phyloP scores from a whole-genome alignment of 768 basidiomycete species.

The Leccinum imitatum region DNA sequence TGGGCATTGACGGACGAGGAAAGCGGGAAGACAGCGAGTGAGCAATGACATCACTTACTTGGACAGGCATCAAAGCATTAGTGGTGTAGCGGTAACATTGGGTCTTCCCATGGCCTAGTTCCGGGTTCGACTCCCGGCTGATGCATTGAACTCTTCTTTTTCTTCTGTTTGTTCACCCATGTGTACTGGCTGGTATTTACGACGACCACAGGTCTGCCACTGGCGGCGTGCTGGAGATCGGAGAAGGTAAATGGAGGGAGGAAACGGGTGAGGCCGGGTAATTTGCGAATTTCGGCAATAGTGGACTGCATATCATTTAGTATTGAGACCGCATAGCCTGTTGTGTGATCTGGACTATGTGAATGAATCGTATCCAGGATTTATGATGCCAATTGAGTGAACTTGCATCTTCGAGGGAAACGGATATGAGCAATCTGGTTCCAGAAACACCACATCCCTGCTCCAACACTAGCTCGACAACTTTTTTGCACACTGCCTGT shows the following conservation, averaged over 20 bases:
- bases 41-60: no score
- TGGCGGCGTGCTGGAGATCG: neutral
- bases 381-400: neutral
- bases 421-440: neutral
- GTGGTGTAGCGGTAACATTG: conserved; percentile 87
- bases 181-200: no score
- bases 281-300: neutral
- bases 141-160: conserved; percentile 34
- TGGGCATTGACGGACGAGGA: no score
- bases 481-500: no score
- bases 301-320: neutral
- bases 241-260: neutral
- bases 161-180: no score
- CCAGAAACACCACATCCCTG: no score
- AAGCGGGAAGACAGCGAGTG: no score
- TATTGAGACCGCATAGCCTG: neutral
- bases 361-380: neutral
- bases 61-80: conserved; percentile 20
- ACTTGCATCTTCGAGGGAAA: neutral
- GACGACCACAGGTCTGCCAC: neutral
- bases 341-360: neutral
- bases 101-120: conserved; percentile 77
- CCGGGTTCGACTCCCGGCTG: conserved; percentile 61
- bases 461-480: no score
- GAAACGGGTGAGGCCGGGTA: neutral